These are phyloP conservation scores for Leishmania lainsoni DNA, from an alignment of 208 protist genomes.

Conservation along the genomic window DNA sequence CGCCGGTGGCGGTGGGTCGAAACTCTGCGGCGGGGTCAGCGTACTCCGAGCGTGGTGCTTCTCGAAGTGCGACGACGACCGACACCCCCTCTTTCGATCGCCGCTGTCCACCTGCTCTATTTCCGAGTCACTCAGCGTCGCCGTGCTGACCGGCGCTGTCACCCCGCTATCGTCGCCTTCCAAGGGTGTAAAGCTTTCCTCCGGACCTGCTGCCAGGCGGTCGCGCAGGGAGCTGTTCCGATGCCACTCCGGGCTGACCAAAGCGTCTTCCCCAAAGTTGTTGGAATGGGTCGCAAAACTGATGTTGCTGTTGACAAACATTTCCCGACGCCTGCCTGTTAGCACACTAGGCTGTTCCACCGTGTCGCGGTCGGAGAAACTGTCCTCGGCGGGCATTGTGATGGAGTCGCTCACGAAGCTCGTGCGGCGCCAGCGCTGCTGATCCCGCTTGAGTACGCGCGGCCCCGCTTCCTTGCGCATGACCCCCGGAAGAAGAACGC, in stretches of 20 bases:
- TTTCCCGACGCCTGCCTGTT: slow-evolving; percentile 9
- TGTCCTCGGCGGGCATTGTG: slow-evolving; percentile 18
- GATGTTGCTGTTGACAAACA: background rate
- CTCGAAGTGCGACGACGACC: slow-evolving; percentile 1
- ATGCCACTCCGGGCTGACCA: background rate
- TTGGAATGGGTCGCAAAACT: background rate
- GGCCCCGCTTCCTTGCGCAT: slow-evolving; percentile 65
- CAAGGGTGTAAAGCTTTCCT: background rate
- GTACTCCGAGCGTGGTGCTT: slow-evolving; percentile 7
- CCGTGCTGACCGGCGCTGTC: background rate
- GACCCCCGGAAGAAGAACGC: slow-evolving; percentile 67
- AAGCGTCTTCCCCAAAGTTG: background rate
- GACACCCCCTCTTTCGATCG: background rate
- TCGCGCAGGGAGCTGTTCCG: slow-evolving; percentile 1
- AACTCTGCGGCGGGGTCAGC: background rate
- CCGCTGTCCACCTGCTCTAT: slow-evolving; percentile 12
- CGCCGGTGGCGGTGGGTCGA: slow-evolving; percentile 5
- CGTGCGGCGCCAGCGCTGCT: slow-evolving; percentile 3
- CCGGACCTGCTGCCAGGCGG: background rate
- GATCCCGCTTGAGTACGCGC: slow-evolving; percentile 14
- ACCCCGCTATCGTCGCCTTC: background rate
- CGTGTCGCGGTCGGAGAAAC: slow-evolving; percentile 31
- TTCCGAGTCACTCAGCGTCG: slow-evolving; percentile 23
- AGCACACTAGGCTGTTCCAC: background rate
- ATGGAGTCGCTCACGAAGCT: slow-evolving; percentile 31